These are phyloP conservation scores for Leavenworthia alabamica DNA, from an alignment of 345 rosid species.

Conservation along the genomic window DNA sequence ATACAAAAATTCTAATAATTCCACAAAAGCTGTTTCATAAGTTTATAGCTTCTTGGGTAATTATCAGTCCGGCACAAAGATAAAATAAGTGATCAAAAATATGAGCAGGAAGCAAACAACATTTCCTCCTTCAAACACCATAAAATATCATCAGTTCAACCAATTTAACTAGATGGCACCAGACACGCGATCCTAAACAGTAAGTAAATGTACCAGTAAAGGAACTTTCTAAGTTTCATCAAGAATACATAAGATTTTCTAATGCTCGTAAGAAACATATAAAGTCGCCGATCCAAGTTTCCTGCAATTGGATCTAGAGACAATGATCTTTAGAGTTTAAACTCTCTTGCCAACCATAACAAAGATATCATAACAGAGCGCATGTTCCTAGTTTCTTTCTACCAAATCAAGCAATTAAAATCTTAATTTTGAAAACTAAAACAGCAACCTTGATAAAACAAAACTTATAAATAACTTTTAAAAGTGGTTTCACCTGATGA, in stretches of 20 bases:
- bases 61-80: background rate
- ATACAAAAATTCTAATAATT: background rate
- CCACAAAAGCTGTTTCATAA: background rate
- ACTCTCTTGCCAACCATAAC: background rate
- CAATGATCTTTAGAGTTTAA: background rate
- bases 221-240: background rate
- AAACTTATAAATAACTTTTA: background rate
- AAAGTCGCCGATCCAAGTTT: background rate
- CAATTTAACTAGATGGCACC: background rate
- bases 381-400: background rate
- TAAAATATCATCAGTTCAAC: background rate
- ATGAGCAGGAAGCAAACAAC: background rate
- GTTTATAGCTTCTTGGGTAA: background rate
- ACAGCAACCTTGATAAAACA: background rate
- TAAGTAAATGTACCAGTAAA: no score
- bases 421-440: background rate
- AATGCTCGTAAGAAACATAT: background rate
- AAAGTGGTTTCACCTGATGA: background rate
- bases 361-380: background rate
- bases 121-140: background rate
- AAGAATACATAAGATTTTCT: background rate
- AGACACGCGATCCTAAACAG: background rate
- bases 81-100: background rate
- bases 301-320: background rate
- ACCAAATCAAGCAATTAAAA: background rate